Evolutionary conservation across 441 rosid species (phyloP).

Genomic region (Corymbia citriodora): DNA sequence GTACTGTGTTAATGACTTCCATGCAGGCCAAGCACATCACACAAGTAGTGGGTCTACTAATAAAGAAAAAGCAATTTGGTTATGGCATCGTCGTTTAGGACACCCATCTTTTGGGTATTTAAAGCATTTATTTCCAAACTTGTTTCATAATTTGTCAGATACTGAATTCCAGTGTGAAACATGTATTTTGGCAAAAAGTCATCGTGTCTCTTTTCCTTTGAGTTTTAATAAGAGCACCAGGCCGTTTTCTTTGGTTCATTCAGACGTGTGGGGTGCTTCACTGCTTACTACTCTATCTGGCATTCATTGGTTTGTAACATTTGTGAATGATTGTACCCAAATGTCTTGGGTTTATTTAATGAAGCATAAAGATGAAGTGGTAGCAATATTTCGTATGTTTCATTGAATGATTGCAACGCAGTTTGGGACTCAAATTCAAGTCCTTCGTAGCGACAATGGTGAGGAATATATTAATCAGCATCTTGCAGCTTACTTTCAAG

Average conservation of each 20-base stretch:
- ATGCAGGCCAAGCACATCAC: not conserved
- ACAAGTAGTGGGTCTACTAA: not conserved
- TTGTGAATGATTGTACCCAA: too few species aligned
- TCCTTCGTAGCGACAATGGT: too few species aligned
- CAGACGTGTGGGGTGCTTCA: not conserved
- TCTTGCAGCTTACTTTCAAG: too few species aligned
- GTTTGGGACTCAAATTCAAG: too few species aligned
- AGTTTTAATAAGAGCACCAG: not conserved
- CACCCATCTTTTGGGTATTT: not conserved
- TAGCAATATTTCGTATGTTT: too few species aligned
- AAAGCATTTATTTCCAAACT: not conserved
- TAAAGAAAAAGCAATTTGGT: not conserved
- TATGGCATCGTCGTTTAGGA: not conserved
- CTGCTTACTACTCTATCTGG: too few species aligned
- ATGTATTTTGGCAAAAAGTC: not conserved
- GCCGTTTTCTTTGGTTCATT: not conserved
- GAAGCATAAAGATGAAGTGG: too few species aligned
- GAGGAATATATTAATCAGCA: too few species aligned
- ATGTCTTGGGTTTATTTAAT: too few species aligned
- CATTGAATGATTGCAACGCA: too few species aligned
- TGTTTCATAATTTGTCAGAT: not conserved
- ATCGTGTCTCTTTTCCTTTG: not conserved
- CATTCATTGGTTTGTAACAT: too few species aligned
- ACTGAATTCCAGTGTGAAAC: not conserved
- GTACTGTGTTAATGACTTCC: not conserved